A percentile compares a stretch with the other conserved stretches of the same genome.
These are phyloP conservation scores for Xylariaceae sp. DNA, from an alignment of 2,329 filamentous ascomycete genomes.

Conservation along the genomic window DNA sequence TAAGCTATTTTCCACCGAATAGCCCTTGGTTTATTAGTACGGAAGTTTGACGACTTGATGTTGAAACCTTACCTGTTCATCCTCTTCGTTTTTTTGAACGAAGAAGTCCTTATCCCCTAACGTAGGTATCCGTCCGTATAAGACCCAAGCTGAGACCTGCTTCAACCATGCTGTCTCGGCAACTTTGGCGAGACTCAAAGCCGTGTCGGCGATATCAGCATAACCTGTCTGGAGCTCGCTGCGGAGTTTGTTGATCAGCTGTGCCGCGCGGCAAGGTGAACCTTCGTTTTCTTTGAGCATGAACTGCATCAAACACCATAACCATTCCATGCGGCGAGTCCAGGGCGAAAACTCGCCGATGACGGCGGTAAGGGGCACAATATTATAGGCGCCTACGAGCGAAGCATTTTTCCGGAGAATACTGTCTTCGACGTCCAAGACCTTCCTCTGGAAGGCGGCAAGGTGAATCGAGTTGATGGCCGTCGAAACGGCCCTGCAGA, in stretches of 20 bases:
- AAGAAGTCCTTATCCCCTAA: constrained; percentile 88
- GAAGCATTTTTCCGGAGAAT: constrained; percentile 77
- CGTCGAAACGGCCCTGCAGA: constrained; percentile 85
- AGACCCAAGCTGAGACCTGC: constrained; percentile 85
- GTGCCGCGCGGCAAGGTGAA: constrained; percentile 64
- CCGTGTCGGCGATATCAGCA: constrained; percentile 77
- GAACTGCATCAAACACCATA: constrained; percentile 73
- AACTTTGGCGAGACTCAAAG: constrained; percentile 70
- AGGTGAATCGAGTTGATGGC: constrained; percentile 77
- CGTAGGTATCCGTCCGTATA: constrained; percentile 81
- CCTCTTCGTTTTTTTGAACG: constrained; percentile 57
- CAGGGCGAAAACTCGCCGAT: constrained; percentile 85
- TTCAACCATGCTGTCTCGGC: constrained; percentile 92
- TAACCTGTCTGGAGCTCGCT: constrained; percentile 85
- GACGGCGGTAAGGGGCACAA: constrained; percentile 86
- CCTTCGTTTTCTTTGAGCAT: constrained; percentile 54
- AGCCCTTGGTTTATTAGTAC: constrained; percentile 49
- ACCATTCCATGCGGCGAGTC: constrained; percentile 83
- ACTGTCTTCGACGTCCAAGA: constrained; percentile 79
- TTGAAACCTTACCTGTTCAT: constrained; percentile 41
- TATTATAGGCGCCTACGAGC: constrained; percentile 88
- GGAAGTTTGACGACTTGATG: not conserved
- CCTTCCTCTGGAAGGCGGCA: constrained; percentile 77
- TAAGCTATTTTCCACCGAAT: constrained; percentile 59
- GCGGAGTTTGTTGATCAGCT: constrained; percentile 76